Conservation (phyloP, 768 basidiomycete species). For the Russula brevipes region DNA sequence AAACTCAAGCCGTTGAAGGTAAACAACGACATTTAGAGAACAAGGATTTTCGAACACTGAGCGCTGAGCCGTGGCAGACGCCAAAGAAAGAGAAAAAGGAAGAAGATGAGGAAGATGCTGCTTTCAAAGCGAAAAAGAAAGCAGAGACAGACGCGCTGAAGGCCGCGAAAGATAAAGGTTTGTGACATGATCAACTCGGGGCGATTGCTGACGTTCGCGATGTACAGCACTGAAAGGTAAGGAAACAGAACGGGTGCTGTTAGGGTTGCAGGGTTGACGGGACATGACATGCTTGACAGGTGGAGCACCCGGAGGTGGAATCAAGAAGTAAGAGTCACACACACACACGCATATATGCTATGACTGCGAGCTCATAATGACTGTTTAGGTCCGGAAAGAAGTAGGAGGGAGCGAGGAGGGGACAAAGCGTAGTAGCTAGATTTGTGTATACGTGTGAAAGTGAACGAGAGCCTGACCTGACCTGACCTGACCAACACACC, state of each 20-base stretch:
- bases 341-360: neutral
- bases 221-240: constrained; percentile 51
- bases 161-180: constrained; percentile 68
- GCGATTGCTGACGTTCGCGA: neutral
- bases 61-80: constrained; percentile 43
- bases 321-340: constrained; percentile 68
- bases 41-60: neutral
- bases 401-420: constrained; percentile 31
- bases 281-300: constrained; percentile 36
- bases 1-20: constrained; percentile 88
- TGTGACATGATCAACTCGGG: constrained; percentile 23
- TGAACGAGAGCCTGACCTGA: constrained; percentile 10
- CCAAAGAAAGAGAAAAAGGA: constrained; percentile 80
- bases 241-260: constrained; percentile 2
- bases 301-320: constrained; percentile 67
- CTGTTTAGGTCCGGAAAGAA: constrained; percentile 63
- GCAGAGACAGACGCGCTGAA: constrained; percentile 68
- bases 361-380: neutral
- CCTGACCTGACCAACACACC: constrained; percentile 3
- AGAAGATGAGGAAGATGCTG: constrained; percentile 61
- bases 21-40: constrained; percentile 1
- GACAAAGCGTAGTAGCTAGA: neutral
- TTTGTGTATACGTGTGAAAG: neutral
- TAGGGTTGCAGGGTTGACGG: constrained; percentile 13
- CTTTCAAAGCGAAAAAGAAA: constrained; percentile 75